These are phyloP conservation scores for Xylaria sp. DNA, from an alignment of 2,329 filamentous ascomycete genomes.

Conservation along the genomic window DNA sequence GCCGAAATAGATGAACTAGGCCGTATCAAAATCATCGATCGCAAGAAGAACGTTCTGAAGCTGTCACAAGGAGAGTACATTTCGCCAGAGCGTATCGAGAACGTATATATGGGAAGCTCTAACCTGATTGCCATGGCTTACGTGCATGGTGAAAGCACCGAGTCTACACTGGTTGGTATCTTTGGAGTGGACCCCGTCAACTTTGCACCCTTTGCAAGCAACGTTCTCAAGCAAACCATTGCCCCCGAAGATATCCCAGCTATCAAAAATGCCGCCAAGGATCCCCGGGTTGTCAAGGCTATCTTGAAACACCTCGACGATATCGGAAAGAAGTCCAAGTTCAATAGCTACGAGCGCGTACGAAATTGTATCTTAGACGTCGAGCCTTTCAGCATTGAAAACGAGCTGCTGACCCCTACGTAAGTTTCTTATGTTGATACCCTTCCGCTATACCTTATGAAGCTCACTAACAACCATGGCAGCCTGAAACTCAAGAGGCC, in stretches of 20 bases:
- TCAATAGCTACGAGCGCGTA: constrained; percentile 89
- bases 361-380: constrained; percentile 74
- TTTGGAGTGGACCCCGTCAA: constrained; percentile 85
- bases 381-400: constrained; percentile 92
- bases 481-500: constrained; percentile 67
- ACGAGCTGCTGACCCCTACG: constrained; percentile 88
- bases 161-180: constrained; percentile 82
- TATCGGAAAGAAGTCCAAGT: constrained; percentile 82
- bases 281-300: constrained; percentile 74
- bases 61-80: constrained; percentile 97
- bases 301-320: constrained; percentile 79
- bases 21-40: constrained; percentile 91
- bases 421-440: constrained; percentile 53
- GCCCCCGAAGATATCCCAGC: constrained; percentile 67
- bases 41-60: constrained; percentile 99
- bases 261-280: constrained; percentile 68
- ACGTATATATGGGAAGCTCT: constrained; percentile 84
- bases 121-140: constrained; percentile 80
- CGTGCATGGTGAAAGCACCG: constrained; percentile 86
- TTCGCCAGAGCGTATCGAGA: constrained; percentile 95
- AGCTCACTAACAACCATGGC: constrained; percentile 27
- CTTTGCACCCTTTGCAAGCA: constrained; percentile 82
- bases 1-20: constrained; percentile 83
- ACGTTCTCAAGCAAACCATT: constrained; percentile 73
- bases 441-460: background rate